These are phyloP conservation scores for Podaxis sp. DNA, from an alignment of 768 basidiomycete species.

Conservation along the genomic window DNA sequence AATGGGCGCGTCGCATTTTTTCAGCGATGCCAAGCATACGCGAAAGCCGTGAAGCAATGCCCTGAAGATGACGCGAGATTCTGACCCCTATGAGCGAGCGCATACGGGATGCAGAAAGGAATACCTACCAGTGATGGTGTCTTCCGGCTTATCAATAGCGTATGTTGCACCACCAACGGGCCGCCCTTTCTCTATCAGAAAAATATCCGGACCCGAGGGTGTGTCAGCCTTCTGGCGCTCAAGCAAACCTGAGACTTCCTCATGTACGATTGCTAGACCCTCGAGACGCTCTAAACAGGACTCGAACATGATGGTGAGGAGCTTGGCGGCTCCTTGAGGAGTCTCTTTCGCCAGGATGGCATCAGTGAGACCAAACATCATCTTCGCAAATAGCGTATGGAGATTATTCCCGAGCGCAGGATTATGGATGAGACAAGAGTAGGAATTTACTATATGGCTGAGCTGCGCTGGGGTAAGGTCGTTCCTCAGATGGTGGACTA, in stretches of 20 bases:
- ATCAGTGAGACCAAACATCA: conserved; percentile 88
- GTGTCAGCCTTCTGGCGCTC: conserved; percentile 47
- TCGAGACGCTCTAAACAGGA: conserved; percentile 84
- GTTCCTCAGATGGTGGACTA: conserved; percentile 86
- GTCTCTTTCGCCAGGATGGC: conserved; percentile 76
- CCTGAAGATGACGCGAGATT: conserved; percentile 82
- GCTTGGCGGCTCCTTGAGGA: conserved; percentile 58
- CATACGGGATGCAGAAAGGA: not conserved
- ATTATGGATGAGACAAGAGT: conserved; percentile 88
- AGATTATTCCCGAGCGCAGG: conserved; percentile 74
- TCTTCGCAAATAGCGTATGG: conserved; percentile 89
- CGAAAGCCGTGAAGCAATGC: conserved; percentile 89
- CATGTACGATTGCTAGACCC: conserved; percentile 66
- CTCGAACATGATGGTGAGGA: conserved; percentile 78
- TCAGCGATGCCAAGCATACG: conserved; percentile 70
- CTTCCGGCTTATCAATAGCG: conserved; percentile 79
- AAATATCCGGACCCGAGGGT: conserved; percentile 42
- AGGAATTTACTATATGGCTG: conserved; percentile 75
- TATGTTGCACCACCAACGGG: conserved; percentile 79
- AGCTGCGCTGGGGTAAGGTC: conserved; percentile 80
- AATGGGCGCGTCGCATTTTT: conserved; percentile 73
- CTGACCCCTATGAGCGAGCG: conserved; percentile 38
- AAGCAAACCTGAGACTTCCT: conserved; percentile 47
- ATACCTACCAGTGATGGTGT: conserved; percentile 70
- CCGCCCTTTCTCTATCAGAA: conserved; percentile 80